A percentile compares a stretch with the other conserved stretches of the same genome.
These are phyloP conservation scores for Gloeophyllum trabeum DNA, from an alignment of 768 basidiomycete species.

Conservation along the genomic window DNA sequence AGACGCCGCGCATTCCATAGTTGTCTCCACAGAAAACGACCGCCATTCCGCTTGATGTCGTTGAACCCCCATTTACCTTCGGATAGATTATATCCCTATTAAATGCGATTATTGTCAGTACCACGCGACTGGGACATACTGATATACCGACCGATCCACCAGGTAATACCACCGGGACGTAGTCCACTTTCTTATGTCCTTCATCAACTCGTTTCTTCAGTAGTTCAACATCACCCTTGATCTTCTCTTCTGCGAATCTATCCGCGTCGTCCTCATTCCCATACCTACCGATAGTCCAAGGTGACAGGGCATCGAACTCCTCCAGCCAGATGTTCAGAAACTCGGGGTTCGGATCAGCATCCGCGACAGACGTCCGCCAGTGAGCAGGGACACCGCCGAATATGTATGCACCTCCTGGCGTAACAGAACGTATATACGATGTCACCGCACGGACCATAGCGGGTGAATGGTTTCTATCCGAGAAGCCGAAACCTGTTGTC, in stretches of 20 bases:
- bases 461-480: constrained; percentile 49
- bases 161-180: constrained; percentile 76
- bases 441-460: constrained; percentile 42
- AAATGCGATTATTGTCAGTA: constrained; percentile 1
- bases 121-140: background rate
- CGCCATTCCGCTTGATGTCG: constrained; percentile 59
- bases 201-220: constrained; percentile 36
- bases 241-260: constrained; percentile 45
- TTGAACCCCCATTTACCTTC: constrained; percentile 66
- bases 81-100: constrained; percentile 60
- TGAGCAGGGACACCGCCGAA: constrained; percentile 60
- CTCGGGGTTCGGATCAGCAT: constrained; percentile 57
- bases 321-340: constrained; percentile 64
- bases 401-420: constrained; percentile 67
- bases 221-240: constrained; percentile 53
- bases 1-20: constrained; percentile 54
- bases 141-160: constrained; percentile 60
- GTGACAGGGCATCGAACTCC: constrained; percentile 72
- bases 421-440: constrained; percentile 43
- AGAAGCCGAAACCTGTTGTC: constrained; percentile 56
- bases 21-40: constrained; percentile 72
- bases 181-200: constrained; percentile 45
- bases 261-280: constrained; percentile 50
- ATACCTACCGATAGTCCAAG: constrained; percentile 76
- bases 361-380: constrained; percentile 64